Evolutionary conservation across 352 stramenopile genomes (phyloP), one percentile per base, ranked within the genome.

Genomic region (Elongisporangium prolatum): DNA sequence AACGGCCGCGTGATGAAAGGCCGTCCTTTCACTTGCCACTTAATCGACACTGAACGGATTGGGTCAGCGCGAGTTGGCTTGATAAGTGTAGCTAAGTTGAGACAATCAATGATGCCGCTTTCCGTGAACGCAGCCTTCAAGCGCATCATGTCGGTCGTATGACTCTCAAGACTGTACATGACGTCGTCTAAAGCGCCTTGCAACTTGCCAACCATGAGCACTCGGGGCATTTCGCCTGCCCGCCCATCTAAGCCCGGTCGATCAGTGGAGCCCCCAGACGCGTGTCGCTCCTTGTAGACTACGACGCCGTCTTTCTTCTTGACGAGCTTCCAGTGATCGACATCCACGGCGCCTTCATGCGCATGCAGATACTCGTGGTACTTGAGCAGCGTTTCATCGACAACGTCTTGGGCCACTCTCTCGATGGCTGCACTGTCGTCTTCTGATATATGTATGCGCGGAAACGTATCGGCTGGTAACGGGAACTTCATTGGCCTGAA

Each of bases 11-110:
- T 79, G 20, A 69, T 65, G 3, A 77, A 50, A 0, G 67, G 68
- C 18, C 64, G 66, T 21, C 61, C 70, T 34, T 81, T 83, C 16
- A 83, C 63, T 56, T 80, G 62, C 80, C 80, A 90, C 54, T 88
- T 88, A 56, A 90, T 59, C 21, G 69, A 72, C 2, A 88, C 53
- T 2, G 79, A 77, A n/a, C 75, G 55, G 28, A 90, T 77, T 2
- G 80, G 80, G 16, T 75, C 60, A 18, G 65, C 63, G 0, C 58
- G 59, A 2, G 73, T 81, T 24, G 80, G 65, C 3, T 47, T 4
- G 21, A 62, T 49, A 21, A 90, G 60, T 18, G 68, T 59, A 0
- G 63, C 57, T 1, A 90, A 51, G 22, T 88, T 68, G 13, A 61
- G 70, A 25, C 65, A 72, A 61, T 90, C 77, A 21, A 68, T 61